Percentiles rank a stretch among this genome's conserved stretches.
Evolutionary conservation across 331 rosid genomes (phyloP).

Genomic region (Acacia concinna): DNA sequence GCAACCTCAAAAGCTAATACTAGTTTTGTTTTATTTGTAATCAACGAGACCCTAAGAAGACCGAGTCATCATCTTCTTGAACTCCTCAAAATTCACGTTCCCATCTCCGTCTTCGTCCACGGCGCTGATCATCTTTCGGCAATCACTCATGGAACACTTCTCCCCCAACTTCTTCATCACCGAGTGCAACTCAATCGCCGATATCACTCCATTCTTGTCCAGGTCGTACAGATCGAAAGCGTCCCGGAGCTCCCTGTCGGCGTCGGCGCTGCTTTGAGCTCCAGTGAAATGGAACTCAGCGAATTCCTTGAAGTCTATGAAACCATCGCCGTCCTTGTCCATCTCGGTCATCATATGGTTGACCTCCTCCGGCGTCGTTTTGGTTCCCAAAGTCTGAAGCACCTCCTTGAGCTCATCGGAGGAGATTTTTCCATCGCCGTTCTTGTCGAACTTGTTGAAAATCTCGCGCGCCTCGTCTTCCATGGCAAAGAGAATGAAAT

Average conservation of each 20-base stretch:
- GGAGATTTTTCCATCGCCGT: background rate
- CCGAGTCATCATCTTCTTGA: background rate
- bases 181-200: background rate
- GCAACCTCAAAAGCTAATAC: background rate
- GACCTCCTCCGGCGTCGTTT: background rate
- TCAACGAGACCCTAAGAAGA: background rate
- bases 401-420: background rate
- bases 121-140: background rate
- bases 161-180: background rate
- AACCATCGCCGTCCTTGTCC: background rate
- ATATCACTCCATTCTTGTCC: background rate
- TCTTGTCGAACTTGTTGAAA: background rate
- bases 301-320: background rate
- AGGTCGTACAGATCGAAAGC: background rate
- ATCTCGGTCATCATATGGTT: background rate
- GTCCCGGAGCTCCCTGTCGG: background rate
- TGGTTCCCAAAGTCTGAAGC: background rate
- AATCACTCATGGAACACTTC: background rate
- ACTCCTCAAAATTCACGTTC: background rate
- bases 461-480: background rate
- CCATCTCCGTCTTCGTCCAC: background rate
- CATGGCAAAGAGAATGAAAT: background rate
- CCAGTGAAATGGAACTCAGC: background rate
- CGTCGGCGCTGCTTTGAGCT: background rate
- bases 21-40: no score